Evolutionary conservation across 257 asterid genomes (phyloP).

Genomic region (Lantana camara): DNA sequence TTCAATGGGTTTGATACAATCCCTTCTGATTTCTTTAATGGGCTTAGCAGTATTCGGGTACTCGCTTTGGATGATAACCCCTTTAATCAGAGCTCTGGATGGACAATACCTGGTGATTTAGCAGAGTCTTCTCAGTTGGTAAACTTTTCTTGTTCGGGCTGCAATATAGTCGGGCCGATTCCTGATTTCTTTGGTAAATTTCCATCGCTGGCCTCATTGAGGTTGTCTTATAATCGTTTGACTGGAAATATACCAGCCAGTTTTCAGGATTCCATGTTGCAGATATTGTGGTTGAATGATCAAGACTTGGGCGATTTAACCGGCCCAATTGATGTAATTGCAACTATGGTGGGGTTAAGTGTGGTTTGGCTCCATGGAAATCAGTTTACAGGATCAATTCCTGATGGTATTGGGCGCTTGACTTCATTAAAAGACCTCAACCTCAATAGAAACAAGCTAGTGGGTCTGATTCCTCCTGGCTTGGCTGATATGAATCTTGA

Average conservation of each 20-base stretch:
- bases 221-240: conserved; percentile 56
- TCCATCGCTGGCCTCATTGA: conserved; percentile 51
- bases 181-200: conserved; percentile 75
- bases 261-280: conserved; percentile 60
- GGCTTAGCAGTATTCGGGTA: conserved; percentile 53
- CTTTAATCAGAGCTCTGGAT: conserved; percentile 63
- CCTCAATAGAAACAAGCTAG: conserved; percentile 61
- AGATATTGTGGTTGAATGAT: conserved; percentile 75
- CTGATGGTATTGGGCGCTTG: conserved; percentile 60
- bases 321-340: conserved; percentile 57
- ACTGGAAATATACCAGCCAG: conserved; percentile 55
- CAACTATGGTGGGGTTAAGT: conserved; percentile 55
- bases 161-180: conserved; percentile 65
- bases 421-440: conserved; percentile 54
- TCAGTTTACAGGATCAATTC: conserved; percentile 63
- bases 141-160: conserved; percentile 69
- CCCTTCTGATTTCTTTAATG: conserved; percentile 68
- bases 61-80: conserved; percentile 77
- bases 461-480: conserved; percentile 63
- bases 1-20: conserved; percentile 62
- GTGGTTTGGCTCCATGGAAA: conserved; percentile 77
- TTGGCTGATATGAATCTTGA: conserved; percentile 55
- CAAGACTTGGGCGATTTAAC: conserved; percentile 60
- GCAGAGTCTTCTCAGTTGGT: conserved; percentile 59
- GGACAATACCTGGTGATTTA: conserved; percentile 62